Percentiles rank a stretch among this genome's conserved stretches.
phyloP scores from a whole-genome alignment of 345 rosid genomes.

The Draba incana region DNA sequence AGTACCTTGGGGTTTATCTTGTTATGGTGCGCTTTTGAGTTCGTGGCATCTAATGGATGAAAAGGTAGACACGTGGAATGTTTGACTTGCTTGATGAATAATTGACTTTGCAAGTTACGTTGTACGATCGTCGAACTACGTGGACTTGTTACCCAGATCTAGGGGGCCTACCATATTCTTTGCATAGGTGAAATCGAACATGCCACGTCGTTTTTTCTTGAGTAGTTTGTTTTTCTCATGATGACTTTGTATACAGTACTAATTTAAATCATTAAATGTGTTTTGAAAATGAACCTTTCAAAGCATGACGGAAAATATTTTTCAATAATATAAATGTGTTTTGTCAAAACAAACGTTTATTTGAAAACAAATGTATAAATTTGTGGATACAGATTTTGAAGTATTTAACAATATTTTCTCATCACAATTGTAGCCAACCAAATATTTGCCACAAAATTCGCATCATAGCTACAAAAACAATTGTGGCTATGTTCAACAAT shows the following conservation, averaged over 20 bases:
- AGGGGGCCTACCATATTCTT: constrained; percentile 32
- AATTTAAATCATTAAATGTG: no score
- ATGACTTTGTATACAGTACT: background rate
- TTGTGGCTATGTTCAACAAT: no score
- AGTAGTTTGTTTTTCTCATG: background rate
- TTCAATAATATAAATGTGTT: no score
- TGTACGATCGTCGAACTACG: constrained; percentile 30
- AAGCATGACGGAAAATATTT: no score
- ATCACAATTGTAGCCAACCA: no score
- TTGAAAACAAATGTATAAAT: no score
- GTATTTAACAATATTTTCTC: no score
- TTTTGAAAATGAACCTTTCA: no score
- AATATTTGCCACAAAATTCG: no score
- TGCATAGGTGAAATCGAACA: constrained; percentile 11
- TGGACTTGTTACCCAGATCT: constrained; percentile 39
- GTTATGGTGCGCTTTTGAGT: constrained; percentile 17
- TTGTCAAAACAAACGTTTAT: no score
- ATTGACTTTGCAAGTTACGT: constrained; percentile 23
- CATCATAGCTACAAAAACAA: no score
- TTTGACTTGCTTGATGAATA: background rate
- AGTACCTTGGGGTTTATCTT: constrained; percentile 13
- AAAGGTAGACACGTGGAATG: constrained; percentile 17
- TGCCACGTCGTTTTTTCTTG: background rate
- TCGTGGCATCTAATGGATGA: constrained; percentile 20
- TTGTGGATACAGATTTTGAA: no score